phyloP scores from a whole-genome alignment of 305 asterid genomes.

The Solanum hybrid region DNA sequence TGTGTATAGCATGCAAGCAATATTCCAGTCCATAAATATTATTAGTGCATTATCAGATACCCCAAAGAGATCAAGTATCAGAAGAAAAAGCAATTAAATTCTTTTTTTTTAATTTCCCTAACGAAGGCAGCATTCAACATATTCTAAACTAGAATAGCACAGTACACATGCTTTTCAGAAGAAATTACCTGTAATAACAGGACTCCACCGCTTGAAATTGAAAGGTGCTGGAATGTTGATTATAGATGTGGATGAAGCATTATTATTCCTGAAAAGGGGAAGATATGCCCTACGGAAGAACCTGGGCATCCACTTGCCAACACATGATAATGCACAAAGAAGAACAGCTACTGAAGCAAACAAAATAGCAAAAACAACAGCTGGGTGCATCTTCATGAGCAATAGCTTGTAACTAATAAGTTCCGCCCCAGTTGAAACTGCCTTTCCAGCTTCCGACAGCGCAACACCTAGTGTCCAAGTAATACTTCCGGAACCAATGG shows the following conservation, averaged over 20 bases:
- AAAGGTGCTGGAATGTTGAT: conserved; percentile 50
- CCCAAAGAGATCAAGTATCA: background rate
- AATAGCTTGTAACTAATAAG: conserved; percentile 24
- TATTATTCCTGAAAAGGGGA: conserved; percentile 61
- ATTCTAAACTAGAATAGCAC: background rate
- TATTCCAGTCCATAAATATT: background rate
- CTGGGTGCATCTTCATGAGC: conserved; percentile 31
- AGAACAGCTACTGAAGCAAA: conserved; percentile 45
- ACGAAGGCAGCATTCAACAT: background rate
- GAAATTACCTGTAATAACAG: conserved; percentile 60
- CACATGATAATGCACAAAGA: conserved; percentile 39
- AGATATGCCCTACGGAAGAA: conserved; percentile 50
- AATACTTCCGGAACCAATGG: conserved; percentile 58
- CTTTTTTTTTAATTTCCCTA: conserved; percentile 8
- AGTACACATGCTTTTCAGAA: background rate
- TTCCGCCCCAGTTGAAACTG: conserved; percentile 25
- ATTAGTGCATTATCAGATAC: background rate
- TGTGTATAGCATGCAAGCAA: background rate
- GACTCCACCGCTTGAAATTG: conserved; percentile 84
- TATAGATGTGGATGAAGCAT: conserved; percentile 36
- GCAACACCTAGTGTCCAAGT: conserved; percentile 80
- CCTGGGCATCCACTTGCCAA: conserved; percentile 46
- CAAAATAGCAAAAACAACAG: conserved; percentile 16
- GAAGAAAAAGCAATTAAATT: background rate
- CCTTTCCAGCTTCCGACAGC: conserved; percentile 58